phyloP scores from a whole-genome alignment of 352 stramenopile genomes.

The Halophytophthora batemanensis region DNA sequence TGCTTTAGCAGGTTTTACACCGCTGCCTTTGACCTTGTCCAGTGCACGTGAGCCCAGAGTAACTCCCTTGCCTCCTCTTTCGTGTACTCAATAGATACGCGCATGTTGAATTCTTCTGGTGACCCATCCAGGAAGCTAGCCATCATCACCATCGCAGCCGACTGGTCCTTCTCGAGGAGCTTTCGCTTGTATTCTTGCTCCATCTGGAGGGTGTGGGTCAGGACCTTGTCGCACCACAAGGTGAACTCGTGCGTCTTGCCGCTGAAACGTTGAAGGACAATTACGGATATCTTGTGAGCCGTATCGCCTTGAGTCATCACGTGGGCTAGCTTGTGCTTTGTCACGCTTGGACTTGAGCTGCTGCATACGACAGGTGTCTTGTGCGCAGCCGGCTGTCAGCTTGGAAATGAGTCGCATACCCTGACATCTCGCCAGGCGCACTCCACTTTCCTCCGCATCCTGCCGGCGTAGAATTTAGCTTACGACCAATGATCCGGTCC shows the following conservation, averaged over 20 bases:
- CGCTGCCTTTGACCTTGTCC: slow-evolving; percentile 2
- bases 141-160: slow-evolving; percentile 7
- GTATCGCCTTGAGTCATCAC: no score
- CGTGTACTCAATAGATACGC: background rate
- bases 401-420: no score
- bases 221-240: slow-evolving; percentile 16
- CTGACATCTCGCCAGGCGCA: no score
- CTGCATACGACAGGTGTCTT: no score
- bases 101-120: background rate
- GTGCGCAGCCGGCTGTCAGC: no score
- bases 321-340: no score
- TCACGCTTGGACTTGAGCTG: no score
- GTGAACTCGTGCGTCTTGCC: slow-evolving; percentile 9
- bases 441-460: no score
- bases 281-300: no score
- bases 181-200: slow-evolving; percentile 10
- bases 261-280: no score
- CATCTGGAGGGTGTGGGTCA: slow-evolving; percentile 6
- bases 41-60: slow-evolving; percentile 3
- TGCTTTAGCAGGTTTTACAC: background rate
- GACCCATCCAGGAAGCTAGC: slow-evolving; percentile 9
- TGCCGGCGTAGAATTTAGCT: no score
- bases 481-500: no score
- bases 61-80: background rate
- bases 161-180: slow-evolving; percentile 16